Conservation (phyloP, 148 eudicot species). For the Persicaria tinctoria region DNA sequence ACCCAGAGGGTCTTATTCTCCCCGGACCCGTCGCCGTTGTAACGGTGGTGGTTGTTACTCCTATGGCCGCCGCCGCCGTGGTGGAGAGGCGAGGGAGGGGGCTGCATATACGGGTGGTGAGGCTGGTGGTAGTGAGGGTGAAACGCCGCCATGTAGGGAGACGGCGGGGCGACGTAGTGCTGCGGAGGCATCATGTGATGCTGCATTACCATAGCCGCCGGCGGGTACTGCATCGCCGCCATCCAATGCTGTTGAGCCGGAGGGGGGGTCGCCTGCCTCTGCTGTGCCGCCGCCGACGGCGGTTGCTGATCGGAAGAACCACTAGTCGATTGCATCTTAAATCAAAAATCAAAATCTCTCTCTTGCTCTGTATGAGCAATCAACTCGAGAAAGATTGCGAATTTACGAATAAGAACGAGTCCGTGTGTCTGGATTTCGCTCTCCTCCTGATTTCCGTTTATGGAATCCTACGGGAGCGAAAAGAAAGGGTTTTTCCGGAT, state of each 20-base stretch:
- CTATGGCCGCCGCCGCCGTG: constrained; percentile 22
- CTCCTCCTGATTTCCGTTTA: background rate
- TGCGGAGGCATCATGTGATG: constrained; percentile 67
- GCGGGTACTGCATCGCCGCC: constrained; percentile 74
- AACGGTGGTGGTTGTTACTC: constrained; percentile 1
- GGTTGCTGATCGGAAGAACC: constrained; percentile 18
- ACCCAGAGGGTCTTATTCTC: constrained; percentile 95
- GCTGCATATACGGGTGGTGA: constrained; percentile 37
- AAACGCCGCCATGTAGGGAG: constrained; percentile 52
- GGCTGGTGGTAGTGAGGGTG: constrained; percentile 2
- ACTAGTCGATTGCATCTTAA: constrained; percentile 27
- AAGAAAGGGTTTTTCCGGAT: background rate
- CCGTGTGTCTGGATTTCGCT: background rate
- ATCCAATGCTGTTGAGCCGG: constrained; percentile 30
- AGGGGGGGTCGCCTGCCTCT: constrained; percentile 4
- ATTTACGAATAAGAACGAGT: background rate
- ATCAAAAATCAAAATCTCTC: background rate
- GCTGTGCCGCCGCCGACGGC: constrained; percentile 4
- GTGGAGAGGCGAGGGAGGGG: constrained; percentile 27
- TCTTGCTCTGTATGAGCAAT: background rate
- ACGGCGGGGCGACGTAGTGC: constrained; percentile 59
- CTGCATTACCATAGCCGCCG: constrained; percentile 94
- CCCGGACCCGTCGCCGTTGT: constrained; percentile 31
- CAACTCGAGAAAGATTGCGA: background rate
- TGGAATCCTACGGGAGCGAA: background rate